These are phyloP conservation scores for Venturia pyrina DNA, from an alignment of 2,329 filamentous ascomycete genomes.

Conservation along the genomic window DNA sequence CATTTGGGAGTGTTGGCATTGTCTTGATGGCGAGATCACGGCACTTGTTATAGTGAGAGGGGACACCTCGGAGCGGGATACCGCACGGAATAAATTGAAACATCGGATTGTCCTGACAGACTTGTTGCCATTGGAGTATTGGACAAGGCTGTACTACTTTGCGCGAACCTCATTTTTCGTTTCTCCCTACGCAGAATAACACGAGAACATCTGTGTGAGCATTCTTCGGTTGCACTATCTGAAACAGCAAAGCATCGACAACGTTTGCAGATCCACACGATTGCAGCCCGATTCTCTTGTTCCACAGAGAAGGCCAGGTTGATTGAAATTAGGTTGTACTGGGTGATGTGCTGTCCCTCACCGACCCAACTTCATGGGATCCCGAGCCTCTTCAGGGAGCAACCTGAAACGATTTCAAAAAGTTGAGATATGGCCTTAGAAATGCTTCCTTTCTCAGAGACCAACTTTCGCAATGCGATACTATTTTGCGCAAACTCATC, in stretches of 20 bases:
- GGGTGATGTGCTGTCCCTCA: neutral
- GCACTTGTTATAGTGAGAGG: neutral
- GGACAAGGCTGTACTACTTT: neutral
- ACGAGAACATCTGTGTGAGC: neutral
- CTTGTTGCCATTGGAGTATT: too few species aligned
- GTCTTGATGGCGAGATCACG: neutral
- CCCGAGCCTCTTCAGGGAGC: neutral
- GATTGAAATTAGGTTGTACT: neutral
- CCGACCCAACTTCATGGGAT: neutral
- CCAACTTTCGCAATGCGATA: neutral
- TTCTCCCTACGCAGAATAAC: neutral
- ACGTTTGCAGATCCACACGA: neutral
- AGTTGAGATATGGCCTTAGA: neutral
- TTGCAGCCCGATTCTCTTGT: neutral
- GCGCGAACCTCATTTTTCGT: neutral
- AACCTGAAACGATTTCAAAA: neutral
- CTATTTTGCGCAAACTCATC: too few species aligned
- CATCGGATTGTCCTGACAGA: neutral
- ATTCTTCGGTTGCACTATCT: neutral
- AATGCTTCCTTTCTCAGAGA: neutral
- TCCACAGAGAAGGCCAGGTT: neutral
- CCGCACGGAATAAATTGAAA: neutral
- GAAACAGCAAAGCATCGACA: neutral
- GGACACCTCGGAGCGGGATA: neutral
- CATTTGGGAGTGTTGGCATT: neutral